Evolutionary conservation across 2,329 filamentous ascomycete genomes (phyloP).

Genomic region (Penicillium sp.): DNA sequence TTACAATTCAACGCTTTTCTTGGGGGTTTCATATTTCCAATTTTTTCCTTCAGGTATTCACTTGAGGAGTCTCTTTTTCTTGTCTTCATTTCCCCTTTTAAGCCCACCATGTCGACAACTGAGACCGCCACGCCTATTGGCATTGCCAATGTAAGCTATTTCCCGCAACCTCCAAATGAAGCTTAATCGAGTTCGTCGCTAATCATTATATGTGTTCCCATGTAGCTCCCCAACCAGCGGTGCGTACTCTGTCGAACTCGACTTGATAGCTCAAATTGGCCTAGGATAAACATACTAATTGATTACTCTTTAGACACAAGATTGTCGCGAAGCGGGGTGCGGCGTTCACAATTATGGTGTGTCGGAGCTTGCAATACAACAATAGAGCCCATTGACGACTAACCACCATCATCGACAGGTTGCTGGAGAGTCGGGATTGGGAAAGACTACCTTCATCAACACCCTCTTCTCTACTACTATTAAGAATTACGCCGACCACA

Average conservation of each 20-base stretch:
- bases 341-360: conserved; percentile 98
- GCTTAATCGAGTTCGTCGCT: conserved; percentile 5
- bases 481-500: conserved; percentile 99
- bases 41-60: conserved; percentile 9
- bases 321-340: conserved; percentile 83
- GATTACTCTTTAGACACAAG: conserved; percentile 57
- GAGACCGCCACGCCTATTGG: conserved; percentile 68
- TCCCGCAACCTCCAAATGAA: conserved; percentile 6
- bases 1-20: conserved; percentile 3
- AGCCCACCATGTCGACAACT: conserved; percentile 53
- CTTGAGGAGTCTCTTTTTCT: conserved; percentile 15
- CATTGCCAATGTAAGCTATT: conserved; percentile 67
- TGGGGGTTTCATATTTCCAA: conserved; percentile 14
- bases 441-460: conserved; percentile 99
- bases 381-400: conserved; percentile 17
- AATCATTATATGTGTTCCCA: conserved; percentile 13
- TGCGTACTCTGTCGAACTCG: conserved; percentile 48
- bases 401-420: conserved; percentile 58
- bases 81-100: conserved; percentile 23
- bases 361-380: conserved; percentile 24
- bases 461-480: conserved; percentile 99
- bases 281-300: conserved; percentile 23
- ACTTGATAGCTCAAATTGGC: conserved; percentile 5
- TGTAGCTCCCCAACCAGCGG: conserved; percentile 68
- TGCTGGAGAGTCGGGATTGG: conserved; percentile 95